Percentiles rank a stretch among this genome's conserved stretches.
These are phyloP conservation scores for Peronosclerospora sorghi DNA, from an alignment of 352 stramenopile genomes.

Conservation along the genomic window DNA sequence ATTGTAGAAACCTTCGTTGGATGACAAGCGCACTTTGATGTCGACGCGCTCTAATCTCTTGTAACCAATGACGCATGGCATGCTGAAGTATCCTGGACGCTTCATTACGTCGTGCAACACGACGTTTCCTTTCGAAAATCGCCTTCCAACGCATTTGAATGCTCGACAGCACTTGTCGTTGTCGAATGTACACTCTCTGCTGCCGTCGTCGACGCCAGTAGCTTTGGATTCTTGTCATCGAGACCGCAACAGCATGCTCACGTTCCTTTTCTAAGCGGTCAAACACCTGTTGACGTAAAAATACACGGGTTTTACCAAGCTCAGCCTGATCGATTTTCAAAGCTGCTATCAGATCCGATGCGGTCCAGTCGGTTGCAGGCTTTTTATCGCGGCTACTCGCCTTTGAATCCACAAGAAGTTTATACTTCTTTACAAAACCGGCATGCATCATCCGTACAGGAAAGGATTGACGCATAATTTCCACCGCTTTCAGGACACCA, in stretches of 20 bases:
- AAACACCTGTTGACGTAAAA: constrained; percentile 52
- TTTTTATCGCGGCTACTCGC: neutral
- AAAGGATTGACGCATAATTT: constrained; percentile 79
- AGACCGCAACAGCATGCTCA: constrained; percentile 20
- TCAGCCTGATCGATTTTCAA: constrained; percentile 36
- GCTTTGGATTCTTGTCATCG: constrained; percentile 34
- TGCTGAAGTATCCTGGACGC: constrained; percentile 30
- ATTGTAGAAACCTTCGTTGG: constrained; percentile 22
- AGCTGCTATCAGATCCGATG: constrained; percentile 22
- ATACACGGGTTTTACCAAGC: constrained; percentile 58
- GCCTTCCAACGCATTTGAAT: constrained; percentile 52
- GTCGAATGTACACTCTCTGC: constrained; percentile 19
- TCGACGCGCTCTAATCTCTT: constrained; percentile 8
- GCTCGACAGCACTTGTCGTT: constrained; percentile 25
- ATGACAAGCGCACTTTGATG: constrained; percentile 18
- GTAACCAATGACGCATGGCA: constrained; percentile 22
- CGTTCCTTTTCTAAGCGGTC: constrained; percentile 47
- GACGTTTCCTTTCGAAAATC: constrained; percentile 32
- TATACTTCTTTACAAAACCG: constrained; percentile 56
- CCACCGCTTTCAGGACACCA: constrained; percentile 72
- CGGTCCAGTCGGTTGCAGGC: constrained; percentile 6
- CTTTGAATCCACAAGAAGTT: constrained; percentile 10
- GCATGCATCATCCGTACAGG: constrained; percentile 64
- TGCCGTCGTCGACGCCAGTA: constrained; percentile 30
- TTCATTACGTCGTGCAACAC: constrained; percentile 18